Evolutionary conservation across 1,139 yeast species (phyloP).

Genomic region (Sporopachydermia cereana): DNA sequence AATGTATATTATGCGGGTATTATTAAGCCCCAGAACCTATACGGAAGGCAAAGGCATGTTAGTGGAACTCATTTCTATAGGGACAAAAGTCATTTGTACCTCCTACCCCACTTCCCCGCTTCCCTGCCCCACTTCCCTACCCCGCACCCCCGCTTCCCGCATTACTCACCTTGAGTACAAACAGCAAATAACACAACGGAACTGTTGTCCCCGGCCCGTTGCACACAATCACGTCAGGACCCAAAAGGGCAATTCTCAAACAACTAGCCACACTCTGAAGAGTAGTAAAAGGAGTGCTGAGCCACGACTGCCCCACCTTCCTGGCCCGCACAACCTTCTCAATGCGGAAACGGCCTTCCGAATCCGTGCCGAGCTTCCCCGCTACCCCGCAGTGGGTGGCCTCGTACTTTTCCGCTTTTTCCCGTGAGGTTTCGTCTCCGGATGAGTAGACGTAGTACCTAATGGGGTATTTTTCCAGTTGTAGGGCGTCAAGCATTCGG

Average conservation of each 20-base stretch:
- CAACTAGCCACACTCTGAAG: slow-evolving; percentile 19
- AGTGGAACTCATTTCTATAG: background rate
- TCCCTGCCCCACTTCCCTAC: background rate
- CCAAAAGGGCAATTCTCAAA: slow-evolving; percentile 18
- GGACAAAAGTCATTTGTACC: background rate
- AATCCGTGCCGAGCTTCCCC: slow-evolving; percentile 6
- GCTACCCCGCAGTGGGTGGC: slow-evolving; percentile 8
- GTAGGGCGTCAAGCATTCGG: slow-evolving; percentile 39
- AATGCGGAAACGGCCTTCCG: slow-evolving; percentile 11
- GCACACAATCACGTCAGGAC: slow-evolving; percentile 46
- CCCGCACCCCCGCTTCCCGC: too few relatives aligned
- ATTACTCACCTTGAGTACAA: slow-evolving; percentile 39
- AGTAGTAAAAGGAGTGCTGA: slow-evolving; percentile 44
- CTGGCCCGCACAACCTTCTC: slow-evolving; percentile 61
- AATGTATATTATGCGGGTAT: slow-evolving; percentile 58
- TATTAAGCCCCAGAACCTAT: slow-evolving; percentile 35
- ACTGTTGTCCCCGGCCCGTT: slow-evolving; percentile 96
- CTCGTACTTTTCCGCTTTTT: slow-evolving; percentile 38
- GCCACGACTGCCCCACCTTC: slow-evolving; percentile 51
- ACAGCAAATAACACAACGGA: slow-evolving; percentile 54
- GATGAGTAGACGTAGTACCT: slow-evolving; percentile 25
- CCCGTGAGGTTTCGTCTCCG: slow-evolving; percentile 49
- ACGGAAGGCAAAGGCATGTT: slow-evolving; percentile 7
- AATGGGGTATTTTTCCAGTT: slow-evolving; percentile 21
- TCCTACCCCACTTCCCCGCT: background rate